Evolutionary conservation across 441 rosid genomes (phyloP).

Genomic region (Populus hybrid): DNA sequence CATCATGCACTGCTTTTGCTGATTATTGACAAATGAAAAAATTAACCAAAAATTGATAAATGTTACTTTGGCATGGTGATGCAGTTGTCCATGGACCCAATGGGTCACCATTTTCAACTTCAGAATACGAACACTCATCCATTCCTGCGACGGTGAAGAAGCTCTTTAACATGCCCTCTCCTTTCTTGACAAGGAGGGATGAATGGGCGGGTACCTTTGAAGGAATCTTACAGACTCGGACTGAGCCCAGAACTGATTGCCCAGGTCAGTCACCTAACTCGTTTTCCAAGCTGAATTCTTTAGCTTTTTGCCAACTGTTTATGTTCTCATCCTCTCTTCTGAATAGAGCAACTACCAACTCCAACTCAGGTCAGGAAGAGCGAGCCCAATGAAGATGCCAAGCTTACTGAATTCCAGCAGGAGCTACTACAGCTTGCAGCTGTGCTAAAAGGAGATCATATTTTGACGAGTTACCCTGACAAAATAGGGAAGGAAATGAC

Average conservation of each 20-base stretch:
- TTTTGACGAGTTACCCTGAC: conserved; percentile 46
- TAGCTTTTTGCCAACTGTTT: neutral
- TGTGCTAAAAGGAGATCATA: conserved; percentile 59
- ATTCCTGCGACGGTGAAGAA: conserved; percentile 50
- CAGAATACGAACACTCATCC: conserved; percentile 47
- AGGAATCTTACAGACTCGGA: conserved; percentile 44
- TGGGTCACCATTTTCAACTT: conserved; percentile 50
- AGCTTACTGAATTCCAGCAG: conserved; percentile 70
- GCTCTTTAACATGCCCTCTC: conserved; percentile 50
- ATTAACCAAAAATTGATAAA: neutral
- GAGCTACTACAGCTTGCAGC: conserved; percentile 82
- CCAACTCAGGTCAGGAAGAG: conserved; percentile 54
- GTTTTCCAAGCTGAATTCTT: neutral
- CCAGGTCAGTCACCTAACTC: conserved; percentile 41
- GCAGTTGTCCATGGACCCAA: conserved; percentile 85
- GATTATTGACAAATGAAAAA: neutral
- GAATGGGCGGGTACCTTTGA: conserved; percentile 92
- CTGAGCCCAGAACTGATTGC: conserved; percentile 75
- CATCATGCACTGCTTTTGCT: neutral
- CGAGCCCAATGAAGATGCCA: conserved; percentile 59
- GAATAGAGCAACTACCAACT: conserved; percentile 44
- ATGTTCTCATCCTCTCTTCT: neutral
- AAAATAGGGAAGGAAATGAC: conserved; percentile 57
- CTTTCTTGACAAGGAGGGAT: conserved; percentile 79
- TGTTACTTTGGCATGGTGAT: neutral